phyloP scores from a whole-genome alignment of 129 eudicot species.

The Deinandra increscens region DNA sequence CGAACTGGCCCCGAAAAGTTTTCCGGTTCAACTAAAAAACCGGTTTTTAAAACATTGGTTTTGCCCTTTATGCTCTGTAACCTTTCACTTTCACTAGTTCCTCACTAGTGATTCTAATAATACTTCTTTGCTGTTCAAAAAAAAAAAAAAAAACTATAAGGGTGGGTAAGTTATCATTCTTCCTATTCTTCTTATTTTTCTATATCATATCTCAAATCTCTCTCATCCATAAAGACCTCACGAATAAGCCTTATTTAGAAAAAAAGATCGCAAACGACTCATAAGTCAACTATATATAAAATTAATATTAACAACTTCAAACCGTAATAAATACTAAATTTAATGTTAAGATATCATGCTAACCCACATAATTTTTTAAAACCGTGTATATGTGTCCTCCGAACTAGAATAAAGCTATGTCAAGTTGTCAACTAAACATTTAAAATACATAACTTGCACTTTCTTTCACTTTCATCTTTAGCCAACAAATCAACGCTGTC shows the following conservation, averaged over 20 bases:
- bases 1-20: too few species aligned
- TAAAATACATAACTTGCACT: constrained; percentile 23
- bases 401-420: neutral
- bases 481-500: constrained; percentile 26
- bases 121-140: too few species aligned
- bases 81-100: too few species aligned
- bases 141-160: too few species aligned
- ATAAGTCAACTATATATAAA: neutral
- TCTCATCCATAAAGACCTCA: too few species aligned
- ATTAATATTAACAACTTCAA: neutral
- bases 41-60: too few species aligned
- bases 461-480: constrained; percentile 25
- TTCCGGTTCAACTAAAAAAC: too few species aligned
- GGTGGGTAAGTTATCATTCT: too few species aligned
- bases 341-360: neutral
- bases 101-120: too few species aligned
- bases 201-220: too few species aligned
- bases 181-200: too few species aligned
- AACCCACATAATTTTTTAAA: neutral
- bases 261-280: neutral
- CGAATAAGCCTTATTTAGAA: neutral
- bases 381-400: neutral
- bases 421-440: neutral
- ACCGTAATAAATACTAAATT: neutral
- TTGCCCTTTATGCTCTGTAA: too few species aligned